phyloP scores from a whole-genome alignment of 257 asterid genomes.

The Solanum lignicaule region DNA sequence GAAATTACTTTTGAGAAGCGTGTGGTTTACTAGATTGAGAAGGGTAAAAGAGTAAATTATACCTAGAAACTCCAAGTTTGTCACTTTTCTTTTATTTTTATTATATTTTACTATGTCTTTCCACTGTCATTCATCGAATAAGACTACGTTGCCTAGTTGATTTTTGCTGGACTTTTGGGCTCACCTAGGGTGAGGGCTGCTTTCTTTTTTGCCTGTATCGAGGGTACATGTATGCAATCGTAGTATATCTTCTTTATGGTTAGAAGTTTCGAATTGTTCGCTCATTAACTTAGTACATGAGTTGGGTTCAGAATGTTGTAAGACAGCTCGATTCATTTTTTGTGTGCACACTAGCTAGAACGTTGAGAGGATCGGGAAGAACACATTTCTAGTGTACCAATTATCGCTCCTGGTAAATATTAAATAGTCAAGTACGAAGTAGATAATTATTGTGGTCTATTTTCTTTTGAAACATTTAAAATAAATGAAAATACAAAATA shows the following conservation, averaged over 20 bases:
- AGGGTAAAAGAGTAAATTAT: neutral
- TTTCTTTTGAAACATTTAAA: neutral
- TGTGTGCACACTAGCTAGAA: neutral
- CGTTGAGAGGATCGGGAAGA: neutral
- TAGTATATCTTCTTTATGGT: no score
- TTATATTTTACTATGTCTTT: neutral
- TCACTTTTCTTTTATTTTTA: neutral
- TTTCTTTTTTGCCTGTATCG: neutral
- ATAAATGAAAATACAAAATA: no score
- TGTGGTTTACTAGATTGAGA: neutral
- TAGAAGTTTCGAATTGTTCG: neutral
- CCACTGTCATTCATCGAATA: neutral
- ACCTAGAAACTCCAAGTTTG: neutral
- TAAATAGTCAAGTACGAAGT: no score
- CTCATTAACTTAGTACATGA: no score
- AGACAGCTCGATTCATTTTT: fast-evolving
- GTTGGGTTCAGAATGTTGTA: fast-evolving
- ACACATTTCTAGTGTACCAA: no score
- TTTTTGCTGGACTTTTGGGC: neutral
- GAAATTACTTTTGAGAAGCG: neutral
- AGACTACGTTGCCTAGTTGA: neutral
- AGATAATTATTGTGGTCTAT: neutral
- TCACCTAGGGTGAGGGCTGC: neutral
- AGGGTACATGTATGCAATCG: neutral
- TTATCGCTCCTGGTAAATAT: neutral